Conservation (phyloP, 208 protist species). For the Leishmania aethiopica region DNA sequence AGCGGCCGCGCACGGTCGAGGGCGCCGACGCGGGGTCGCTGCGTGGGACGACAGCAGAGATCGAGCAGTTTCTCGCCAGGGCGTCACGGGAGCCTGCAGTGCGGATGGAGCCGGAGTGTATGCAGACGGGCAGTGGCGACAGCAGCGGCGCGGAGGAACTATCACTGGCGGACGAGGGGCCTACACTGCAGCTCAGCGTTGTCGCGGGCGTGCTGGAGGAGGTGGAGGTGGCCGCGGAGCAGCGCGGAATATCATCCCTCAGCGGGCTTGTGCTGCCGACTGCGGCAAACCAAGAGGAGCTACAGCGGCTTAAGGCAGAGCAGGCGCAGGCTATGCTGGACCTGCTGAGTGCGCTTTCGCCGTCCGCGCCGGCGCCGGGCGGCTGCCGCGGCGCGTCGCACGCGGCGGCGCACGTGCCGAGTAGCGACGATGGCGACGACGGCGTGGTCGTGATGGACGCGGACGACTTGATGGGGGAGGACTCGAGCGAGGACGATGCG, state of each 20-base stretch:
- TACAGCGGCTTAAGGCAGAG: slow-evolving; percentile 50
- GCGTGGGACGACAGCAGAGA: slow-evolving; percentile 40
- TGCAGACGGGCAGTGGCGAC: not conserved
- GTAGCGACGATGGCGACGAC: slow-evolving; percentile 29
- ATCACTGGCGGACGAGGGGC: not conserved
- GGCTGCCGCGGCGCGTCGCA: not conserved
- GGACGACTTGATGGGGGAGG: slow-evolving; percentile 63
- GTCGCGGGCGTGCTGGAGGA: slow-evolving; percentile 86
- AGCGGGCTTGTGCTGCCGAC: slow-evolving; percentile 77
- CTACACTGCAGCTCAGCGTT: slow-evolving; percentile 69
- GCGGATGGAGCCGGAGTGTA: slow-evolving; percentile 49
- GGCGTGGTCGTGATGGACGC: slow-evolving; percentile 75
- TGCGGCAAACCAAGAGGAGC: slow-evolving; percentile 34
- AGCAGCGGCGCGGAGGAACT: not conserved
- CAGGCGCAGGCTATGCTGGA: slow-evolving; percentile 85
- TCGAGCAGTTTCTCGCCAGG: slow-evolving; percentile 58
- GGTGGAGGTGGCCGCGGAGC: not conserved
- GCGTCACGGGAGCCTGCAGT: slow-evolving; percentile 55
- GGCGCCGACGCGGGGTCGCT: slow-evolving; percentile 37
- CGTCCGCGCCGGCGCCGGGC: not conserved
- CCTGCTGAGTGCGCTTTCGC: slow-evolving; percentile 62
- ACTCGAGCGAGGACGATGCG: slow-evolving; percentile 48
- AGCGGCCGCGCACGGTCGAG: not conserved
- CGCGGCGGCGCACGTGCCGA: slow-evolving; percentile 1
- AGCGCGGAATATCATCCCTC: slow-evolving; percentile 12